Conservation (phyloP, 1,284 basidiomycete genomes). For the Cryptococcus sp. region DNA sequence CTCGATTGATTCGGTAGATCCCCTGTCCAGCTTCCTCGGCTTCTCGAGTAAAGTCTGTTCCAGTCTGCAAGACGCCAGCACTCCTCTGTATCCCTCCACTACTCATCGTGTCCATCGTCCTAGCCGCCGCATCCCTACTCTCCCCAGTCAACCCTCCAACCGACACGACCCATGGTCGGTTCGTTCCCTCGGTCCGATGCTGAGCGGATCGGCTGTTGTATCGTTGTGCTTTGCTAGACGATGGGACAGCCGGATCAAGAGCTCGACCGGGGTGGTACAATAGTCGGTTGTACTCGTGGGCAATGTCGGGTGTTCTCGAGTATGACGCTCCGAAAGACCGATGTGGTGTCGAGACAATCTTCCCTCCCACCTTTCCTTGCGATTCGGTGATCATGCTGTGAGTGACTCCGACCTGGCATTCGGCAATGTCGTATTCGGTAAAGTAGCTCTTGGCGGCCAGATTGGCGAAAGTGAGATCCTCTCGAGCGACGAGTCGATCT, state of each 20-base stretch:
- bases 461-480: constrained; percentile 23
- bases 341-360: constrained; percentile 30
- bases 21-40: constrained; percentile 19
- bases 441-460: constrained; percentile 13
- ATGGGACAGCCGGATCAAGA: constrained; percentile 14
- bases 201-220: too few relatives aligned
- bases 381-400: constrained; percentile 8
- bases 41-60: constrained; percentile 28
- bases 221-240: background rate
- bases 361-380: constrained; percentile 1
- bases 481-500: constrained; percentile 9
- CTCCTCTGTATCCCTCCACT: too few relatives aligned
- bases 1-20: constrained; percentile 27
- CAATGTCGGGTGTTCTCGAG: constrained; percentile 14
- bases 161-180: constrained; percentile 33
- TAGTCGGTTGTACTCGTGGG: constrained; percentile 7
- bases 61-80: background rate
- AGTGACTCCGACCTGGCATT: constrained; percentile 24
- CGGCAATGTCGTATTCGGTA: constrained; percentile 9
- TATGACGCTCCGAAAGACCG: constrained; percentile 36
- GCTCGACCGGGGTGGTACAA: constrained; percentile 11
- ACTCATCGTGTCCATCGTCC: background rate
- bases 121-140: constrained; percentile 5
- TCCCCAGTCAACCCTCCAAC: constrained; percentile 38
- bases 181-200: constrained; percentile 7